A percentile compares a stretch with the other conserved stretches of the same genome.
Evolutionary conservation across 108 stramenopile genomes (phyloP).

Genomic region (Skeletonema grethae): DNA sequence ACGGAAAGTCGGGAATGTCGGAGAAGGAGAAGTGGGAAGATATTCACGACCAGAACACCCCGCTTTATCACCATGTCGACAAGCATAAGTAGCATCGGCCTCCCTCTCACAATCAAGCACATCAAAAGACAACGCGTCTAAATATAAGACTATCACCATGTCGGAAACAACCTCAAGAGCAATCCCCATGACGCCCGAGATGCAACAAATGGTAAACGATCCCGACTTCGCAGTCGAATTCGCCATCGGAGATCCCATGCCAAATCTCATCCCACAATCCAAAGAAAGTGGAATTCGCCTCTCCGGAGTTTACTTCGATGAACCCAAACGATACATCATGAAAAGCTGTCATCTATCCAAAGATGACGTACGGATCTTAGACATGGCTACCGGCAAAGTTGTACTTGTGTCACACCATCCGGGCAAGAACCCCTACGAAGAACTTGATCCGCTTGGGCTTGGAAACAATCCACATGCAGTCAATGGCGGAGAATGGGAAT

Average conservation of each 20-base stretch:
- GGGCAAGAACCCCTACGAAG: slow-evolving; percentile 51
- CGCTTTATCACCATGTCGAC: background rate
- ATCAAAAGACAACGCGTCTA: too few species aligned
- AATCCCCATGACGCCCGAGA: slow-evolving; percentile 44
- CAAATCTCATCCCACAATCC: slow-evolving; percentile 45
- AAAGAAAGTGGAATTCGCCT: slow-evolving; percentile 45
- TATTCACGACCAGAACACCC: background rate
- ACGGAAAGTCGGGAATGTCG: background rate
- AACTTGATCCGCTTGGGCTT: slow-evolving; percentile 47
- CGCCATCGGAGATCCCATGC: slow-evolving; percentile 47
- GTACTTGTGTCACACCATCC: slow-evolving; percentile 50
- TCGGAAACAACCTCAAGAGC: background rate
- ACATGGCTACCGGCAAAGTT: slow-evolving; percentile 35
- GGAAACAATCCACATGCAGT: slow-evolving; percentile 32
- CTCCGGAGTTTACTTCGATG: slow-evolving; percentile 42
- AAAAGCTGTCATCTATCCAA: slow-evolving; percentile 38
- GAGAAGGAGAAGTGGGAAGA: background rate
- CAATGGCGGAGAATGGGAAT: slow-evolving; percentile 51
- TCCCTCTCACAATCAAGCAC: too few species aligned
- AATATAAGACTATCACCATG: background rate
- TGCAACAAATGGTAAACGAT: slow-evolving; percentile 54
- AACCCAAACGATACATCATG: slow-evolving; percentile 54
- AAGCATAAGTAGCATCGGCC: too few species aligned
- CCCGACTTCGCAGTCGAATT: slow-evolving; percentile 55
- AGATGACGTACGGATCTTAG: slow-evolving; percentile 52